These are phyloP conservation scores for Phaeoacremonium minimum DNA, from an alignment of 2,329 filamentous ascomycete species.

Conservation along the genomic window DNA sequence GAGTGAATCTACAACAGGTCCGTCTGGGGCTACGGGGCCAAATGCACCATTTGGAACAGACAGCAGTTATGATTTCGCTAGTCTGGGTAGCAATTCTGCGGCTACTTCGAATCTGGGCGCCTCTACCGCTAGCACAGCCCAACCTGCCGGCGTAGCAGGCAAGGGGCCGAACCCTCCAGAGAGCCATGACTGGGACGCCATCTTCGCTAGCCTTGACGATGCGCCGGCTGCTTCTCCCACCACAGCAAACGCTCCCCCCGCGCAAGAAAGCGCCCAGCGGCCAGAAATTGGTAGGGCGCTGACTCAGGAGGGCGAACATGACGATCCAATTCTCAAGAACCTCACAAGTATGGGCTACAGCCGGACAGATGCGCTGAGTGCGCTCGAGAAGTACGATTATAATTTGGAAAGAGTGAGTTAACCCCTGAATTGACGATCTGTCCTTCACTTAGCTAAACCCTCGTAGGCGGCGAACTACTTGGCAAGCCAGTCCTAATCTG, in stretches of 20 bases:
- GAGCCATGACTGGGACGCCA: conserved; percentile 87
- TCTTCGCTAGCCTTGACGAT: conserved; percentile 78
- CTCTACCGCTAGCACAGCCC: conserved; percentile 20
- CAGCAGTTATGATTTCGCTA: conserved; percentile 57
- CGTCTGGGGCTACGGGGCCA: conserved; percentile 11
- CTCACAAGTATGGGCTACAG: conserved; percentile 87
- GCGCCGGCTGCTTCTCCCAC: conserved; percentile 19
- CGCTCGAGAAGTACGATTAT: conserved; percentile 93
- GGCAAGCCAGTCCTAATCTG: conserved; percentile 46
- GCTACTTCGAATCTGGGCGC: conserved; percentile 26
- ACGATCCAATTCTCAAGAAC: conserved; percentile 88
- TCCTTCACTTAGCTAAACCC: too few species aligned
- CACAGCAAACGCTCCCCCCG: conserved; percentile 15
- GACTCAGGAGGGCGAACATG: conserved; percentile 71
- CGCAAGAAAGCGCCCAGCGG: conserved; percentile 13
- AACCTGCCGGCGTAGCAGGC: conserved; percentile 29
- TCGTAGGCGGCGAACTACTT: conserved; percentile 50
- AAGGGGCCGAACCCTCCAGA: conserved; percentile 36
- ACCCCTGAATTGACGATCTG: background rate
- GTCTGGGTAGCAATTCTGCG: conserved; percentile 30
- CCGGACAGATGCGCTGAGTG: conserved; percentile 67
- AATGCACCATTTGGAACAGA: conserved; percentile 40
- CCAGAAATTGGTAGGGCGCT: conserved; percentile 57
- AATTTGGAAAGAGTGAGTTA: conserved; percentile 83
- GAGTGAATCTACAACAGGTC: conserved; percentile 40